These are phyloP conservation scores for Rhodotorula taiwanensis DNA, from an alignment of 768 basidiomycete genomes.

Conservation along the genomic window DNA sequence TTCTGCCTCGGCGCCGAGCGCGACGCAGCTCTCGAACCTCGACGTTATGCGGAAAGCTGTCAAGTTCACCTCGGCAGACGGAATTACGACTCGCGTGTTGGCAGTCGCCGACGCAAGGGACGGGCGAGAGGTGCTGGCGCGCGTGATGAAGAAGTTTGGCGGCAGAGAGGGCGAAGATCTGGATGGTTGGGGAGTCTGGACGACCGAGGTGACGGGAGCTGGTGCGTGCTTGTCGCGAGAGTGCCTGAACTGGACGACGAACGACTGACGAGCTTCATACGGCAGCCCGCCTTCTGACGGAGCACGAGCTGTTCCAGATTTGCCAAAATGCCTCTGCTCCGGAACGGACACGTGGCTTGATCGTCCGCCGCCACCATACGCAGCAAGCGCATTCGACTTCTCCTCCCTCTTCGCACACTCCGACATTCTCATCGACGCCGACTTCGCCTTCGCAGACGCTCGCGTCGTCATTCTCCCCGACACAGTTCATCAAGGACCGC, in stretches of 20 bases:
- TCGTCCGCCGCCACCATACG: constrained; percentile 32
- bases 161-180: constrained; percentile 13
- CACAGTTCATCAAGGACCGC: constrained; percentile 11
- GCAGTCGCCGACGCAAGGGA: constrained; percentile 68
- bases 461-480: neutral
- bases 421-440: constrained; percentile 1
- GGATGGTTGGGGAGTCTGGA: constrained; percentile 39
- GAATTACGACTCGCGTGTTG: constrained; percentile 54
- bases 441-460: neutral
- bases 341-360: constrained; percentile 36
- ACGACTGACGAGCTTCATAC: neutral
- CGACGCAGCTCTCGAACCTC: constrained; percentile 47
- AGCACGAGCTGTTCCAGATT: constrained; percentile 36
- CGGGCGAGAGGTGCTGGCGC: constrained; percentile 78
- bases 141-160: constrained; percentile 76
- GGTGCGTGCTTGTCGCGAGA: constrained; percentile 16
- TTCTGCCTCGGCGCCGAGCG: neutral
- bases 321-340: constrained; percentile 35
- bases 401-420: neutral
- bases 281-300: constrained; percentile 33
- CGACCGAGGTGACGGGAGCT: constrained; percentile 17
- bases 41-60: constrained; percentile 75
- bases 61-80: constrained; percentile 84
- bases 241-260: neutral
- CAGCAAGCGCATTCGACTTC: neutral